Evolutionary conservation across 2,329 filamentous ascomycete species (phyloP), one percentile per base, ranked within the genome.

Genomic region (Dactylellina drechsleri): DNA sequence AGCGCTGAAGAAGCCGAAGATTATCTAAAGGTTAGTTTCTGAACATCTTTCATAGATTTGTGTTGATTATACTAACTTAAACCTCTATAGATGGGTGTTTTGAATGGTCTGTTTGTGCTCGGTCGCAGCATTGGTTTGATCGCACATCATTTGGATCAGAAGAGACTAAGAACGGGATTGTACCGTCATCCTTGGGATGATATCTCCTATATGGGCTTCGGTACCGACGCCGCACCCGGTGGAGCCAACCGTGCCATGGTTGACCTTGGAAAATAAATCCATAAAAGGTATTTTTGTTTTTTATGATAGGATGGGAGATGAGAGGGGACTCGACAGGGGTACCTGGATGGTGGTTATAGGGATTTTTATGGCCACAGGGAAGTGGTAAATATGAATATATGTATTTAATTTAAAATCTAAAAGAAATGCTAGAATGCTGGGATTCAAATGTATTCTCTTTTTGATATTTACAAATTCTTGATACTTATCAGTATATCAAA

Each of bases 161-260:
- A 99, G 93, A 90, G 95, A 85, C 88, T 99, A 84, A 91, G 94
- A 81, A 99, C 95, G 81, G 95, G 95, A 83, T 89, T 99, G 79
- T 99, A 99, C 91, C 91, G 95, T 83, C 93, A 97, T 89, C 95
- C 95, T 82, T 98, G 95, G 95, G 95, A 97, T 83, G 93, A 97
- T 83, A 97, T 97, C 82, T 97, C 93, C 79, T 96, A 97, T 85
- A 88, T 97, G 80, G 90, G 97, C 80, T 93, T 93, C 81, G 91
- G 87, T 84, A 86, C 96, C 77, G 86, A 87, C 80, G 87, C 87
- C 75, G 89, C 89, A 77, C 87, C 89, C 74, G 92, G 92, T 79
- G 86, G 87, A 77, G 92, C 96, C 85, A 92, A 92, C 80, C 89
- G 93, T 86, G 93, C 97, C 76, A 93, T 97, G 87, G 93, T 97